Evolutionary conservation across 2,329 filamentous ascomycete species (phyloP).

Genomic region (Atkinsonella hypoxylon): DNA sequence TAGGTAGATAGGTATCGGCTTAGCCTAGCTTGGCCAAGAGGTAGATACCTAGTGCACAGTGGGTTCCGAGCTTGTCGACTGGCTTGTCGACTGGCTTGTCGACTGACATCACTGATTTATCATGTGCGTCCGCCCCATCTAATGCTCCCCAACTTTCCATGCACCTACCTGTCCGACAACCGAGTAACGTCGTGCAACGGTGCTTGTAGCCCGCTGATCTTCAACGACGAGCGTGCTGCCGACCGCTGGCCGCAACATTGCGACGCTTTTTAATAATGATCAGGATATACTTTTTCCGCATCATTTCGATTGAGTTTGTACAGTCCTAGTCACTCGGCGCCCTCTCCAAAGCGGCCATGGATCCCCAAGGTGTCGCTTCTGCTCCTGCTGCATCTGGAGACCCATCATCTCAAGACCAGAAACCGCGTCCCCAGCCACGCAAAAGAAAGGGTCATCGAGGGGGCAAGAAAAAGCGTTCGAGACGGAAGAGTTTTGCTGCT

Average conservation of each 20-base stretch:
- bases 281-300: not conserved
- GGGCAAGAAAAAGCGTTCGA: constrained; percentile 64
- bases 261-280: not conserved
- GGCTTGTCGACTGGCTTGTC: no score
- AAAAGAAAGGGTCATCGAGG: constrained; percentile 62
- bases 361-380: constrained; percentile 5
- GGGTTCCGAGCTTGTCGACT: not conserved
- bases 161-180: not conserved
- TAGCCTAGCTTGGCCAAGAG: not conserved
- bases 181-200: not conserved
- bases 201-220: not conserved
- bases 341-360: constrained; percentile 6
- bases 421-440: constrained; percentile 25
- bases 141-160: not conserved
- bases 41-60: no score
- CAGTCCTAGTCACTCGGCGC: constrained; percentile 16
- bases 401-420: constrained; percentile 6
- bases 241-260: not conserved
- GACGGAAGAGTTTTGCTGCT: constrained; percentile 70
- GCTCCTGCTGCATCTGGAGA: constrained; percentile 6
- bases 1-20: no score
- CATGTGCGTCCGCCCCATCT: constrained; percentile 1
- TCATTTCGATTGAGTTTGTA: not conserved
- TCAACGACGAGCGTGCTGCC: not conserved
- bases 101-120: constrained; percentile 1